Evolutionary conservation across 768 basidiomycete species (phyloP), one percentile per base, ranked within the genome.

Genomic region (Lyophyllum atratum): DNA sequence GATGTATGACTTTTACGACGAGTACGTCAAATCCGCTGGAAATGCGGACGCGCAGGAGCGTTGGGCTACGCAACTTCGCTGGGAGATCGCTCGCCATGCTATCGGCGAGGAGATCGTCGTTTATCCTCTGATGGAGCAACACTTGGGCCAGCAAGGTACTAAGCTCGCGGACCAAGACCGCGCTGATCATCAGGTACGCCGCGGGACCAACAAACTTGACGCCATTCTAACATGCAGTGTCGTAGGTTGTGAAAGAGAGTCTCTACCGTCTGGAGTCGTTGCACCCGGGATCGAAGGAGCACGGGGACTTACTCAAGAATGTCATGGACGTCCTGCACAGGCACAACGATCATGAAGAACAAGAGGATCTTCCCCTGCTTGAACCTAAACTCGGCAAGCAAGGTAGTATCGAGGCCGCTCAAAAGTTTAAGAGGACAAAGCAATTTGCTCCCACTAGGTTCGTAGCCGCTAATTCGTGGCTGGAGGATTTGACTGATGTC

Each of bases 21-120:
- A 81, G 49, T 86, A 83, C 67, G 64, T 72, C 28, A 72, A 69
- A 49, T 69, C 70, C 44, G 60, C 65, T 0, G 79, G 76, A 1
- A 74, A 86, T 61, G 53, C 67, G 24, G 80, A 82, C 31, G 76
- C 76, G 0, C 81, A 84, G 64, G 70, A 66, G 2, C 77, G 82
- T 8, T 86, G 84, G 84, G 73, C 81, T 0, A 74, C 74, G 44
- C 84, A 85, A 65, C 71, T 86, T 5, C 75, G 71, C 12, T 86
- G 84, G 85, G 84, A 85, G 68, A 72, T 86, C 39, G 85, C 84
- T 1, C 76, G 83, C 0, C 85, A 86, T 56, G 81, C 85, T 3
- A 79, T 81, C 7, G 83, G 79, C 14, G 85, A 87, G 65, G 86
- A 88, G 66, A 77, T 86, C 37, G 74, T 87, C 34, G 80, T 86